Evolutionary conservation across 2,329 filamentous ascomycete species (phyloP), one percentile per base, ranked within the genome.

Genomic region (Celoporthe dispersa): DNA sequence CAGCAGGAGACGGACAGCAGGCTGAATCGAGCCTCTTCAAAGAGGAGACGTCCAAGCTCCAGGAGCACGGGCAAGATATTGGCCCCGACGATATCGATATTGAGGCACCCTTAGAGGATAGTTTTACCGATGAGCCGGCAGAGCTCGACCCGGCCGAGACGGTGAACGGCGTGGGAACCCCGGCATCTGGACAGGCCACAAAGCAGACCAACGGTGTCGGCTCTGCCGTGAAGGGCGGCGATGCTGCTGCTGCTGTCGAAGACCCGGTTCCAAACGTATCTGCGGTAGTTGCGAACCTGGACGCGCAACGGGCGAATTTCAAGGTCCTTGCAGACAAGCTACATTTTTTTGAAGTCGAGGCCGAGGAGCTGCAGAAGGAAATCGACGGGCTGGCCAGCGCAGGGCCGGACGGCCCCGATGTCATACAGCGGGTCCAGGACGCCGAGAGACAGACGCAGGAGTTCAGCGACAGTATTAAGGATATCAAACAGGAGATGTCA

Each of bases 41-140:
- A 2, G 57, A 73, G 3, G 35, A 72, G 25, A n/a, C 68, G 4
- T 16, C 55, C 9, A 76, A 75, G 64, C 33, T 67, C 3, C 77
- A 76, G 63, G 74, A 77, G 2, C 61, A 57, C 1, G 68, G 76
- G 5, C 69, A 76, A 33, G 81, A 81, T 16, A 64, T 77, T 4
- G 77, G 74, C 5, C 83, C 84, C 0, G 85, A 87, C 2, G 85
- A 87, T 68, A 86, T 87, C 64, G 80, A 86, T 61, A 81, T 87
- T 33, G 82, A 83, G 70, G 81, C 81, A 44, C 82, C 81, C 0
- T 80, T 82, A 41, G 64, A 71, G 48, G 61, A 70, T 60, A 62
- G 28, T 31, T 57, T 63, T 35, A 12, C 53, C 22, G 70, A 72
- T 16, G 55, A 73, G 70, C 25, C 65, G 51, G 14, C 72, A 72